phyloP scores from a whole-genome alignment of 2,329 filamentous ascomycete species.

The Dactylellina drechsleri region DNA sequence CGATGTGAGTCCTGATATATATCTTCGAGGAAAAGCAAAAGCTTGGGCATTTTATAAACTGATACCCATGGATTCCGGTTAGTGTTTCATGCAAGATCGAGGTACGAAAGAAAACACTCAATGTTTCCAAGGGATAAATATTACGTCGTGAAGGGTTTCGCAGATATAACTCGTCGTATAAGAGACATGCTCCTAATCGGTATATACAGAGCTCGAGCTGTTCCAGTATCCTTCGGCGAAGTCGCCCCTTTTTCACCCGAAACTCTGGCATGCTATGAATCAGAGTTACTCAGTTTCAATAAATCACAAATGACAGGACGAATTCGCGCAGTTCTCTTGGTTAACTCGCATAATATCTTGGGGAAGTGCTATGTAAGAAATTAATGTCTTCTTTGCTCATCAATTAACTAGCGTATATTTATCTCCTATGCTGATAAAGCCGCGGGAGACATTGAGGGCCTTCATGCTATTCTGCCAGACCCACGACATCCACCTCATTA shows the following conservation, averaged over 20 bases:
- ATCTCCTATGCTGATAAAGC: constrained; percentile 14
- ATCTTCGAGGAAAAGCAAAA: background rate
- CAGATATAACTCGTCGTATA: background rate
- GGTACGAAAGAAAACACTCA: background rate
- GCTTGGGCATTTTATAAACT: background rate
- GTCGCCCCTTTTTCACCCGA: constrained; percentile 38
- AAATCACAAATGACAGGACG: constrained; percentile 60
- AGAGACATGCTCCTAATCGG: too few relatives aligned
- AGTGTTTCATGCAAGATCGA: constrained; percentile 29
- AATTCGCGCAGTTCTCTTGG: constrained; percentile 66
- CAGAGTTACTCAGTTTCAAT: constrained; percentile 15
- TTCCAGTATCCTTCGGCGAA: constrained; percentile 39
- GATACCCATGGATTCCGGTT: background rate
- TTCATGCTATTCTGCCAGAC: constrained; percentile 65
- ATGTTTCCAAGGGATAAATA: background rate
- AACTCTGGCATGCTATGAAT: constrained; percentile 31
- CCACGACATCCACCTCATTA: constrained; percentile 67
- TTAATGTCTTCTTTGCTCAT: constrained; percentile 12
- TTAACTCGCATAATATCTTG: constrained; percentile 61
- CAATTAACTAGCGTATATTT: background rate
- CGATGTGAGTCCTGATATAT: constrained; percentile 14
- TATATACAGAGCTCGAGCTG: background rate
- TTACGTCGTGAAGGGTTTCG: background rate
- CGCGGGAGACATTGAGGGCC: constrained; percentile 57
- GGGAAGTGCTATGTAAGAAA: constrained; percentile 59